Evolutionary conservation across 345 rosid genomes (phyloP), one percentile per base, ranked within the genome.

Genomic region (Euphorbia pulcherrima): DNA sequence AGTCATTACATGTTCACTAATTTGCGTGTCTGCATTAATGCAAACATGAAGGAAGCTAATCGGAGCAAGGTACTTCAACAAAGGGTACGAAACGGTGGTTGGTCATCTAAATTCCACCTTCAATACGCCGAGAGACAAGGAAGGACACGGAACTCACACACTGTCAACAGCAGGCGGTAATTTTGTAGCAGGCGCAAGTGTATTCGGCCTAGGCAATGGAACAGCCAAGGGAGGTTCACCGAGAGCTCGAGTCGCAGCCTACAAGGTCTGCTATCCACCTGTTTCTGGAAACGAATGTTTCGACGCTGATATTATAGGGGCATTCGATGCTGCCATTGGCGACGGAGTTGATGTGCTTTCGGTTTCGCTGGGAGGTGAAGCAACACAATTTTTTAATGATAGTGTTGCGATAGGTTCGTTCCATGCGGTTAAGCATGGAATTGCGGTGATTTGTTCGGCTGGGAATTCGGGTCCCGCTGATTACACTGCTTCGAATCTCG

Each of bases 391-490:
- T 29, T 74, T 74, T 53, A 41, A 62, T 48, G 77, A 74, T 2
- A 47, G 65, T 46, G 59, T 74, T 16, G 68, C 77, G 0, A 74
- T 74, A 30, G 77, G 77, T 3, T 74, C 77, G 23, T 74, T 74
- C 37, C 77, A 74, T 56, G 72, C 77, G 24, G 64, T 74, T 0
- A 74, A 59, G 33, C 64, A 55, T 26, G 77, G 72, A 6, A 68
- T 74, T 68, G 65, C 26, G 21, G 77, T 74, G 57, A 27, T 74
- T 60, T 74, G 72, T 37, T 74, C 77, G 12, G 72, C 77, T 35
- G 97, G 97, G 0, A 94, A 94, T 74, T 80, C 90, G 5, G 99
- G 97, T 27, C 97, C 99, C 10, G 67, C 21, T 8, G 92, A 81
- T 29, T 77, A 74, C 20, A 84, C 92, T 13, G 95, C 84, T 24